Evolutionary conservation across 2,329 filamentous ascomycete genomes (phyloP).

Genomic region (Onygenales sp.): DNA sequence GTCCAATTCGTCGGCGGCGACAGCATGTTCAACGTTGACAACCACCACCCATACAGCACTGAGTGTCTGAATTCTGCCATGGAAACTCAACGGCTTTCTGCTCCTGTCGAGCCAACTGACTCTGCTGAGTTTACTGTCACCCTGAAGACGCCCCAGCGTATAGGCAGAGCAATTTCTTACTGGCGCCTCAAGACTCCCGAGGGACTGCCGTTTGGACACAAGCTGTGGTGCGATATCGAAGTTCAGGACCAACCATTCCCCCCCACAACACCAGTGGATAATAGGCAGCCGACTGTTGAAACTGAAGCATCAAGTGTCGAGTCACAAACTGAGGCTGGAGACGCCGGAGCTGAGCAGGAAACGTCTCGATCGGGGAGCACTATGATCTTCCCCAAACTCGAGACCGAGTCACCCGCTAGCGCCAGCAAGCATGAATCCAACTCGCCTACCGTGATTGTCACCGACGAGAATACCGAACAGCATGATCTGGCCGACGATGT

Average conservation of each 20-base stretch:
- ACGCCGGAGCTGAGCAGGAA: constrained; percentile 19
- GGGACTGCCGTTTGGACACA: constrained; percentile 79
- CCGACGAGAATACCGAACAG: constrained; percentile 40
- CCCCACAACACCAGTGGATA: not conserved
- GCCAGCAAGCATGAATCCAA: constrained; percentile 61
- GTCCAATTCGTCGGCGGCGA: constrained; percentile 90
- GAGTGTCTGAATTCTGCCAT: constrained; percentile 67
- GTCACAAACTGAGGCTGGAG: constrained; percentile 11
- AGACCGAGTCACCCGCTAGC: constrained; percentile 74
- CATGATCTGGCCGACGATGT: constrained; percentile 46
- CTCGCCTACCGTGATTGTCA: constrained; percentile 20
- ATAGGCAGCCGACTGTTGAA: constrained; percentile 10
- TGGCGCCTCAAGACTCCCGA: constrained; percentile 83
- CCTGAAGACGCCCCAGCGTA: constrained; percentile 67
- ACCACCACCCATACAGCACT: constrained; percentile 66
- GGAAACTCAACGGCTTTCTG: constrained; percentile 68
- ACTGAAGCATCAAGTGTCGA: constrained; percentile 4
- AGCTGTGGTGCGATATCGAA: constrained; percentile 86
- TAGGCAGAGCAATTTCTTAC: constrained; percentile 82
- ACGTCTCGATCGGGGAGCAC: constrained; percentile 44
- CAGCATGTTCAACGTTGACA: constrained; percentile 89
- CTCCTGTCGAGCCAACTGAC: constrained; percentile 61
- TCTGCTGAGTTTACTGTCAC: constrained; percentile 72
- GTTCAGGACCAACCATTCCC: constrained; percentile 34
- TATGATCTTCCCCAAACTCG: constrained; percentile 96